Base-by-base conservation (phyloP, 306 rosid species). In the Gastrolobium bilobum region DNA sequence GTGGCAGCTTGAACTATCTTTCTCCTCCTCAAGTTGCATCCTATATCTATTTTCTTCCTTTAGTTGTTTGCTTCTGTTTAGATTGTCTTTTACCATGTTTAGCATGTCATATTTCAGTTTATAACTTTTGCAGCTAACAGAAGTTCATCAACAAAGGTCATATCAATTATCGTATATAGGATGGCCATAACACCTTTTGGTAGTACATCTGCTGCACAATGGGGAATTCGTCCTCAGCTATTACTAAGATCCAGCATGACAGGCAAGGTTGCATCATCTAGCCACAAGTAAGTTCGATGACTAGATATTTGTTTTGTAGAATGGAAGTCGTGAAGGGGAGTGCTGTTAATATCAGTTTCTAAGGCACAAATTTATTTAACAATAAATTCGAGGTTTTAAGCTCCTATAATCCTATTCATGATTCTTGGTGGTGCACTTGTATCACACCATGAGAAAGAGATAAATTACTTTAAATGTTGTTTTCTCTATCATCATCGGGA, bases 151-250 rank as follows among this genome's bases (percentile, higher is more conserved):
- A 6, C 26, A 0, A 9, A 56, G 59, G 57, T 31, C 73, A 77
- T 47, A 29, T 81, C 33, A 37, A 46, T 73, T 79, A 43, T 61
- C 20, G 14, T 78, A 82, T 47, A 83, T 57, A 58, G 15, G 80
- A 94, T 94, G 98, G 97, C 97, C 33, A 83, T 90, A 82, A 72
- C 91, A 79, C 88, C 96, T 81, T 80, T 84, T 63, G 90, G 97
- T 82, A 90, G 91, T 83, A 84, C 89, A 8, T 85, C 85, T 56
- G 77, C 88, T 85, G 87, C 94, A 73, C 97, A 94, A 84, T 94
- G 92, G 98, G 92, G 97, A 67, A 77, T 85, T 61, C 84, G 79
- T 77, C 97, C 96, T 74, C 96, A 83, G 64, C 65, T 84, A 13
- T 72, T 76, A 63, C 71, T 88, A 51, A 85, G 86, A 76, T 85